Percentiles rank a stretch among this genome's conserved stretches.
phyloP scores from a whole-genome alignment of 2,329 filamentous ascomycete species.

The Berkeleyomyces rouxiae region DNA sequence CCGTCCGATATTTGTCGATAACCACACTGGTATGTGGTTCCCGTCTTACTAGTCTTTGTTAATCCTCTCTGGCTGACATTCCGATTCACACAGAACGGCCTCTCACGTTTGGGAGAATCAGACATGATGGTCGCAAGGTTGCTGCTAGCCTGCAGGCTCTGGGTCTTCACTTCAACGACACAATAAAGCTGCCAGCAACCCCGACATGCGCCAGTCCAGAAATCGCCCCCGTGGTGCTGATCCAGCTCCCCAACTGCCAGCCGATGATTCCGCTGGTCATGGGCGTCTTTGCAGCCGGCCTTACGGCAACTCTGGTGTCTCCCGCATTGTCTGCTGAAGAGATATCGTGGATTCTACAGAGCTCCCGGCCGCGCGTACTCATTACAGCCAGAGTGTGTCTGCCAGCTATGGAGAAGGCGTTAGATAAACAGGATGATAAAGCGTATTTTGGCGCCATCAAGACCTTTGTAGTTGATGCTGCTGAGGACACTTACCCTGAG shows the following conservation, averaged over 20 bases:
- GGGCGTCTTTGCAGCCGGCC: conserved; percentile 24
- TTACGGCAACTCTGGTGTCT: conserved; percentile 26
- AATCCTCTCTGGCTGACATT: background rate
- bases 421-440: conserved; percentile 21
- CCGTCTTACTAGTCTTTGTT: too few species aligned
- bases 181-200: conserved; percentile 23
- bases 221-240: conserved; percentile 25
- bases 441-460: conserved; percentile 31
- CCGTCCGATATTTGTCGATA: conserved; percentile 25
- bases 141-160: conserved; percentile 22
- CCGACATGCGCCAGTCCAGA: conserved; percentile 24
- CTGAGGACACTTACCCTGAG: conserved; percentile 21
- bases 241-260: conserved; percentile 28
- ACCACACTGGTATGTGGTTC: conserved; percentile 22
- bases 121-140: conserved; percentile 22
- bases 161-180: conserved; percentile 22
- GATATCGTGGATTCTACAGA: conserved; percentile 26
- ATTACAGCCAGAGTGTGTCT: conserved; percentile 22
- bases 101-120: conserved; percentile 22
- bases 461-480: conserved; percentile 36
- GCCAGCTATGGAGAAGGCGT: conserved; percentile 21
- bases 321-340: conserved; percentile 25
- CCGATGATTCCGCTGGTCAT: conserved; percentile 23
- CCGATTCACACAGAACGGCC: conserved; percentile 19
- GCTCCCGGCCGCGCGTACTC: conserved; percentile 23